A percentile compares a stretch with the other conserved stretches of the same genome.
Evolutionary conservation across 2,329 filamentous ascomycete genomes (phyloP).

Genomic region (Gliomastix tumulicola): DNA sequence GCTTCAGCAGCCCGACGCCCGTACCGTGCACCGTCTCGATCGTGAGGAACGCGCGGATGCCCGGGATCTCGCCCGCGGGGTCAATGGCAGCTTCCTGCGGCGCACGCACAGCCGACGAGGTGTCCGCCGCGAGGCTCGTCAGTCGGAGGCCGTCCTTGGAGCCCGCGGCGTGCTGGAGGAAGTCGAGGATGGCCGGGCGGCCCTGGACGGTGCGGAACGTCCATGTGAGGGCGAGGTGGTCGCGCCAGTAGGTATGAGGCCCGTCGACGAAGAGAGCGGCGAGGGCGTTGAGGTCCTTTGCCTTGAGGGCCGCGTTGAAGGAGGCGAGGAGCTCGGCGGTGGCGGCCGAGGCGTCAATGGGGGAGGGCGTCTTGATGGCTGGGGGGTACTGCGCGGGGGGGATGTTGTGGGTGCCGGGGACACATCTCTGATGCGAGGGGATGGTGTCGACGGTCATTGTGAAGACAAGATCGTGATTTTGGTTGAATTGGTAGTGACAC

Average conservation of each 20-base stretch:
- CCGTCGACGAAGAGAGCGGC: slow-evolving; percentile 27
- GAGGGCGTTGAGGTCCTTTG: slow-evolving; percentile 22
- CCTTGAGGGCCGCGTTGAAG: slow-evolving; percentile 33
- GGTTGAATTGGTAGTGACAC: too few species aligned
- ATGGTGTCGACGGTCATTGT: too few species aligned
- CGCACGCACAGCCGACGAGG: slow-evolving; percentile 30
- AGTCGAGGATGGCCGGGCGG: slow-evolving; percentile 18
- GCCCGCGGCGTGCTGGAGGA: slow-evolving; percentile 21
- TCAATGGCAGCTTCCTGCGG: slow-evolving; percentile 42
- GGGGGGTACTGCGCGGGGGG: slow-evolving; percentile 34
- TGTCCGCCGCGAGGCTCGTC: slow-evolving; percentile 38
- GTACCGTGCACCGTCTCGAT: slow-evolving; percentile 45
- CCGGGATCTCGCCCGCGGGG: slow-evolving; percentile 35
- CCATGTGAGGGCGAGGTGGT: slow-evolving; percentile 45
- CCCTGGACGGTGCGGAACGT: slow-evolving; percentile 35
- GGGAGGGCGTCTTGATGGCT: too few species aligned
- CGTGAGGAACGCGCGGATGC: slow-evolving; percentile 49
- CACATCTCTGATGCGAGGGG: slow-evolving; percentile 17
- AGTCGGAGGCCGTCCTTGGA: slow-evolving; percentile 31
- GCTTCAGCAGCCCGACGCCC: slow-evolving; percentile 48
- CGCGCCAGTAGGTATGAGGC: slow-evolving; percentile 45
- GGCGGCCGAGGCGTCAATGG: too few species aligned
- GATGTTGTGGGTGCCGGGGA: slow-evolving; percentile 49
- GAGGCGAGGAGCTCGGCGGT: too few species aligned
- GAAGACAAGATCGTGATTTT: too few species aligned